Base-by-base conservation (phyloP, 2,329 filamentous ascomycete species). In the Tolypocladium ophioglossoides region DNA sequence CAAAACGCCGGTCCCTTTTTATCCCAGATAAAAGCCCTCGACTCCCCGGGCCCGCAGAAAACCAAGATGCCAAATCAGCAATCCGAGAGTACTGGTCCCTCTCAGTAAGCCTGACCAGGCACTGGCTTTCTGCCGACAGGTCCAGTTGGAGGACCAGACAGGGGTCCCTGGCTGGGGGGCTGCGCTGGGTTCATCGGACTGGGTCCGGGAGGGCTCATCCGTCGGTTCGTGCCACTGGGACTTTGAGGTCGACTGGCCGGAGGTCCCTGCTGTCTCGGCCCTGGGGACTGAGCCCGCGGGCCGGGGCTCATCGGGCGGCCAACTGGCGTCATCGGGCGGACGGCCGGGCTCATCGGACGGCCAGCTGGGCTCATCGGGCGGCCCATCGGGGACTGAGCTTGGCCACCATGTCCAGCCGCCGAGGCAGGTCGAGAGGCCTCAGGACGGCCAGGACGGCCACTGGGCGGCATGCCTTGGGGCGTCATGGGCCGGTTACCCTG, bases 61-160 rank as follows among this genome's bases (percentile, higher is more conserved):
- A 32, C 11, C 27, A 24, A 32, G 4, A 32, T 32, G 52, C 55
- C 57, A 54, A 54, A 56, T 57, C 55, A 57, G 50, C 50, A 52
- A 52, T 4, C 52, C 35, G 9, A 46, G 20, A 9, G 40, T 24
- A 9, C 4, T 32, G 24, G 30, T 2, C 22, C 11, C 38, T 39
- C 55, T 64, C 52, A 79, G 54, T 75, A 76, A 4, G 78, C 77
- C 65, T 80, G 78, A 38, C 78, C 78, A 7, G 79, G 78, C 41
- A 83, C 75, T 30, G 80, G 78, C 65, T 83, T 83, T 54, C 79
- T 75, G 59, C 68, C 72, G 56, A 80, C 71, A 30, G 74, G 69
- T 41, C 71, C 74, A 34, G 72, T 66, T 40, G 70, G 65, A 52
- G 68, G 70, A 52, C 70, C 74, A 34, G 72, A 67, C 40, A 69